Evolutionary conservation across 225 moss, liverwort and hornwort genomes (phyloP).

Genomic region (Physcomitrellopsis africana): DNA sequence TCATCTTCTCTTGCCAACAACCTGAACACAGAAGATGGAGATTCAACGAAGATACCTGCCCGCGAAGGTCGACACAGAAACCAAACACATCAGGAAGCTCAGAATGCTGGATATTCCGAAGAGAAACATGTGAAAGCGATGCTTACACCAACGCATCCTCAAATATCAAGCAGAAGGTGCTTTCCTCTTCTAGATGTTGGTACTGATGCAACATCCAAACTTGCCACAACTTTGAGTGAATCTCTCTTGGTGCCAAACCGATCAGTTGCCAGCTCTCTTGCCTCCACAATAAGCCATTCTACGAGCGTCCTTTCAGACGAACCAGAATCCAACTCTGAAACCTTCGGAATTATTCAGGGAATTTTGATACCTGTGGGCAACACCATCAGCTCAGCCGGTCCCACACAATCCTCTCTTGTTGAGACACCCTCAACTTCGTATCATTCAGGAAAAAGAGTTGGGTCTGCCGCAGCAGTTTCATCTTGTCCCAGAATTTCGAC

Average conservation of each 20-base stretch:
- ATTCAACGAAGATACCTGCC: slow-evolving; percentile 18
- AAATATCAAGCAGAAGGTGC: slow-evolving; percentile 34
- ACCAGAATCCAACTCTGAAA: slow-evolving; percentile 10
- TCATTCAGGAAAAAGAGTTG: slow-evolving; percentile 37
- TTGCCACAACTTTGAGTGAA: slow-evolving; percentile 16
- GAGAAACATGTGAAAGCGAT: slow-evolving; percentile 27
- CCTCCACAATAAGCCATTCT: slow-evolving; percentile 16
- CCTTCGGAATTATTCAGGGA: slow-evolving; percentile 26
- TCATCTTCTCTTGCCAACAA: slow-evolving; percentile 22
- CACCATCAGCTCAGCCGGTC: slow-evolving; percentile 14
- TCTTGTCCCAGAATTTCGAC: slow-evolving; percentile 30
- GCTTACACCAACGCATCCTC: slow-evolving; percentile 28
- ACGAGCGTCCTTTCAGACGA: slow-evolving; percentile 16
- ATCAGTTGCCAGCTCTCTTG: slow-evolving; percentile 30
- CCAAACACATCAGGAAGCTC: slow-evolving; percentile 29
- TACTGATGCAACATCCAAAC: slow-evolving; percentile 26
- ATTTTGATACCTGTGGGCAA: slow-evolving; percentile 19
- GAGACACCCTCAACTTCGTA: slow-evolving; percentile 27
- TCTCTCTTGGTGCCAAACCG: slow-evolving; percentile 32
- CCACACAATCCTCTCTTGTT: slow-evolving; percentile 23
- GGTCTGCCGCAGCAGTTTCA: slow-evolving; percentile 28
- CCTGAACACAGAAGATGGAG: slow-evolving; percentile 31
- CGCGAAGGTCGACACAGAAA: slow-evolving; percentile 23
- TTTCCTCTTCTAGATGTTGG: slow-evolving; percentile 33
- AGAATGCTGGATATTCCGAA: slow-evolving; percentile 29